Evolutionary conservation across 139 green algal species (phyloP).

Genomic region (Gonium pectorale): DNA sequence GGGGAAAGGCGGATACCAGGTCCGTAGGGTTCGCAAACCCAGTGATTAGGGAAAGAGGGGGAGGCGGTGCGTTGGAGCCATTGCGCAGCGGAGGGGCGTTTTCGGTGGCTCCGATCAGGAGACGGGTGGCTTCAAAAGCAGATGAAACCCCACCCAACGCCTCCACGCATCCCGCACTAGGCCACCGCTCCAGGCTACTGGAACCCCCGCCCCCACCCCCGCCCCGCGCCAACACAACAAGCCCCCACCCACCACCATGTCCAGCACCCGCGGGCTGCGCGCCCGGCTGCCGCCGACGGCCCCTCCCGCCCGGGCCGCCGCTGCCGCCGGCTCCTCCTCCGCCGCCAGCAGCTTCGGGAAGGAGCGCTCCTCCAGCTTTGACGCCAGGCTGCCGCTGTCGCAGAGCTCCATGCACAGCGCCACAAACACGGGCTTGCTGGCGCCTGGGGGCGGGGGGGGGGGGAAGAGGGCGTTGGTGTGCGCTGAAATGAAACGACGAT

Average conservation of each 20-base stretch:
- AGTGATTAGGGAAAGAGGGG: no score
- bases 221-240: background rate
- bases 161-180: no score
- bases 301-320: no score
- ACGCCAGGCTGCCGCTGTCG: constrained; percentile 24
- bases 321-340: background rate
- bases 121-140: no score
- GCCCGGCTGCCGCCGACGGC: background rate
- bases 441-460: background rate
- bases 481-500: no score
- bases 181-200: no score
- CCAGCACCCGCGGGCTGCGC: background rate
- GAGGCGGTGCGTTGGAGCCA: no score
- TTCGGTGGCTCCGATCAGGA: no score
- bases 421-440: constrained; percentile 42
- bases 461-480: background rate
- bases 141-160: no score
- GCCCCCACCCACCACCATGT: constrained; percentile 38
- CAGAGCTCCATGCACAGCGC: constrained; percentile 42
- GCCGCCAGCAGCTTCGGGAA: constrained; percentile 11
- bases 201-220: background rate
- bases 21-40: no score
- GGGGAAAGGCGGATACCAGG: no score
- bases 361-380: constrained; percentile 30
- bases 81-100: no score